These are phyloP conservation scores for Rheum nobile DNA, from an alignment of 148 eudicot species.

Conservation along the genomic window DNA sequence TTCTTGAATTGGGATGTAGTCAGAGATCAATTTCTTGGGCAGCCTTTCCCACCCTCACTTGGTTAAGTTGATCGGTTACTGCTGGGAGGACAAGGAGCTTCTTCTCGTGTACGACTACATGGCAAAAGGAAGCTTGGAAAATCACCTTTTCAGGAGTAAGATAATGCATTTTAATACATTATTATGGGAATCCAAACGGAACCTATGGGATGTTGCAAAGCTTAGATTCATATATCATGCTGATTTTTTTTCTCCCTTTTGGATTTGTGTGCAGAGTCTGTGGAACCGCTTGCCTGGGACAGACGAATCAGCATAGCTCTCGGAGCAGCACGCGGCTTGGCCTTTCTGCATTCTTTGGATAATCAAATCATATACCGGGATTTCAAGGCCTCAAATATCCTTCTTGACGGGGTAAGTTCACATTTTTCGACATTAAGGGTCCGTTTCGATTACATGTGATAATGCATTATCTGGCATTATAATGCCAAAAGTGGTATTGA, in stretches of 20 bases:
- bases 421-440: neutral
- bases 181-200: too few species aligned
- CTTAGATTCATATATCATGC: neutral
- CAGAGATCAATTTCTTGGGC: conserved; percentile 50
- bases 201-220: neutral
- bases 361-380: conserved; percentile 9
- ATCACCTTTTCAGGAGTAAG: conserved; percentile 55
- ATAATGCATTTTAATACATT: neutral
- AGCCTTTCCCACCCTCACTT: conserved; percentile 48
- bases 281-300: conserved; percentile 10
- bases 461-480: too few species aligned
- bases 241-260: neutral
- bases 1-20: conserved; percentile 23
- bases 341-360: conserved; percentile 7
- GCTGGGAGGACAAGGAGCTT: conserved; percentile 49
- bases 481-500: too few species aligned
- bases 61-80: conserved; percentile 49
- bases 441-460: too few species aligned
- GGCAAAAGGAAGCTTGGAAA: conserved; percentile 52
- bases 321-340: conserved; percentile 11
- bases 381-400: conserved; percentile 12
- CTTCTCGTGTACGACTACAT: conserved; percentile 53
- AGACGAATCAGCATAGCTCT: conserved; percentile 13
- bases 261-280: neutral
- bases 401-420: conserved; percentile 6